Evolutionary conservation across 768 basidiomycete species (phyloP), one percentile per base, ranked within the genome.

Genomic region (Sistotremastrum suecicum): DNA sequence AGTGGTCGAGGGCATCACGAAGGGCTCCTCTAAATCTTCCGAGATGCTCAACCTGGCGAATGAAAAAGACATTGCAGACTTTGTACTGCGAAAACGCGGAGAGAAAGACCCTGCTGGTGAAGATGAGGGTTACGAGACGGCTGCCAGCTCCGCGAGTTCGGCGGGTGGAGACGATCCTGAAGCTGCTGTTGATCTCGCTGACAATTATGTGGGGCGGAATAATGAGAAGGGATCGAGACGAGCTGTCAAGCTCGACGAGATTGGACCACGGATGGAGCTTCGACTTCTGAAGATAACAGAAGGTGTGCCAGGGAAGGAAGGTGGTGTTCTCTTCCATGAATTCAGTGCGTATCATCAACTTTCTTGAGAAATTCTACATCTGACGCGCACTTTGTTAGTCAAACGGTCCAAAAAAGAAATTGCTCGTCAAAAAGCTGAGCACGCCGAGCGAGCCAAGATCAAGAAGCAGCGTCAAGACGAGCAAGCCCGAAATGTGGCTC

Each of bases 31-130:
- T 37, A 51, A 56, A 53, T 53, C 59, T 45, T 58, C 65, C 12
- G 65, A 67, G 2, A 57, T 88, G 29, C 68, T 90, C 11, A 79
- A 99, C 58, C 74, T 99, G 8, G 80, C 85, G 6, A 84, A 79
- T 51, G 90, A 94, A 59, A 81, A 83, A 58, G 95, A 99, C 57
- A 83, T 99, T 31, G 89, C 94, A 2, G 94, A 99, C 60, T 99
- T 95, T 59, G 63, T 99, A 54, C 71, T 98, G 36, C 66, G 87
- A 31, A 77, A 72, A 55, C 66, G 68, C 43, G 82, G 83, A 10
- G 74, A 80, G 45, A 56, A 68, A 40, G 72, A 72, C 10, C 76
- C 76, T 10, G 59, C 61, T 47, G 50, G 61, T 37, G 57, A 43
- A 11, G 64, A 67, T 42, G 82, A 76, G 32, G 78, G 85, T 20